These are phyloP conservation scores for Ramularia endophylla DNA, from an alignment of 2,329 filamentous ascomycete species.

Conservation along the genomic window DNA sequence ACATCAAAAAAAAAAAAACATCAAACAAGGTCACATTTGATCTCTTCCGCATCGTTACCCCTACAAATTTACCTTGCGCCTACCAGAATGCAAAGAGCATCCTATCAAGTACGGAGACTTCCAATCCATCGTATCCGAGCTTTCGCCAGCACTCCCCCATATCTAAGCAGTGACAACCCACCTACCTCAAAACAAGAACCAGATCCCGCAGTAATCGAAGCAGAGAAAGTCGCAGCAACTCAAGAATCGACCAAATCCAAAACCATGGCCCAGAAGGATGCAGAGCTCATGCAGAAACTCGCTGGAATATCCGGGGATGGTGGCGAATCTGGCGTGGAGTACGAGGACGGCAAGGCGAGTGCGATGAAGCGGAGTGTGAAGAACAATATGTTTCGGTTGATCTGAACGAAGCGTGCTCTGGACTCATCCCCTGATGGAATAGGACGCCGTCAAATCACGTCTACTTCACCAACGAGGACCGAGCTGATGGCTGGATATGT, in stretches of 20 bases:
- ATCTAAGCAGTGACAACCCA: conserved; percentile 1
- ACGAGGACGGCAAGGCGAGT: conserved; percentile 66
- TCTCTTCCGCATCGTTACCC: no score
- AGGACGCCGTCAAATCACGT: no score
- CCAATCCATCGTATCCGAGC: no score
- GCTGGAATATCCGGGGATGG: conserved; percentile 64
- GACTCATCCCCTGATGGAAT: no score
- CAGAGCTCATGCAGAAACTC: conserved; percentile 60
- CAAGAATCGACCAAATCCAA: conserved; percentile 39
- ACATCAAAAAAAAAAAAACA: no score
- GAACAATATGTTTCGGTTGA: conserved; percentile 72
- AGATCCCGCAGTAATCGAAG: conserved; percentile 7
- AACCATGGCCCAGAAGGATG: conserved; percentile 58
- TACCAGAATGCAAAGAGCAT: not conserved
- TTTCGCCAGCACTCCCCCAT: not conserved
- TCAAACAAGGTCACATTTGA: no score
- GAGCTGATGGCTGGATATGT: no score
- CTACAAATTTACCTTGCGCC: no score
- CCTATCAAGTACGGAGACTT: not conserved
- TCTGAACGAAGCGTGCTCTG: conserved; percentile 37
- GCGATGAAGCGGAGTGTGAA: conserved; percentile 68
- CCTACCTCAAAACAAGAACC: conserved; percentile 15
- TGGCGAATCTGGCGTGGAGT: conserved; percentile 65
- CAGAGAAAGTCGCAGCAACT: conserved; percentile 18
- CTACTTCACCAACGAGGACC: no score